A percentile compares a stretch with the other conserved stretches of the same genome.
These are phyloP conservation scores for Hypoxylon subgilvum DNA, from an alignment of 495 filamentous ascomycete genomes.

Conservation along the genomic window DNA sequence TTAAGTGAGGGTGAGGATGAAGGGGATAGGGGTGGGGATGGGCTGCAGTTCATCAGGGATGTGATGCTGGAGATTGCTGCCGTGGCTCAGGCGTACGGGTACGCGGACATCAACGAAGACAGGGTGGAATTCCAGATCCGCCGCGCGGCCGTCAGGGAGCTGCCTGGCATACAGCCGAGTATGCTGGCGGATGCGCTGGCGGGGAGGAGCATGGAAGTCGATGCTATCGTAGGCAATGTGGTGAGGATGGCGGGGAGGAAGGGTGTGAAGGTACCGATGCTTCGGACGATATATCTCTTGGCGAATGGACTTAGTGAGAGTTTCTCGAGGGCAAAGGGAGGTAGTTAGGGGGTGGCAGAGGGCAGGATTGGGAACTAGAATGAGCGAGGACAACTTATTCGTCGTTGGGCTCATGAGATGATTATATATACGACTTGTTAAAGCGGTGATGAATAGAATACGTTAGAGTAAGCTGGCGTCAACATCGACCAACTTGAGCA, in stretches of 20 bases:
- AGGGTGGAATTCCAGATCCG: slow-evolving; percentile 47
- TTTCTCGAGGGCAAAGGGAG: slow-evolving; percentile 19
- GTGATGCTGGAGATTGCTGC: slow-evolving; percentile 60
- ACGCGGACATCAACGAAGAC: slow-evolving; percentile 47
- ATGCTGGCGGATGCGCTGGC: slow-evolving; percentile 56
- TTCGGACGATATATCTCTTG: slow-evolving; percentile 53
- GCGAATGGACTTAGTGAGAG: slow-evolving; percentile 39
- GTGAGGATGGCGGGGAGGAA: slow-evolving; percentile 51
- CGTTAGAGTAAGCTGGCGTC: too few relatives aligned
- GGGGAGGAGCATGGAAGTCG: slow-evolving; percentile 54
- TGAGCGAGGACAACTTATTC: too few relatives aligned
- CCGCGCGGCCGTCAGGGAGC: slow-evolving; percentile 40
- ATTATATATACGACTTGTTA: too few relatives aligned
- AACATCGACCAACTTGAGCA: too few relatives aligned
- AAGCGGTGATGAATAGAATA: too few relatives aligned
- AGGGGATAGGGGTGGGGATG: slow-evolving; percentile 20
- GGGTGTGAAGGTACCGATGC: slow-evolving; percentile 49
- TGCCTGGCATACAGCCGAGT: slow-evolving; percentile 50
- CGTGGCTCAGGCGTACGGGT: slow-evolving; percentile 52
- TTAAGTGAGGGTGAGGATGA: not conserved
- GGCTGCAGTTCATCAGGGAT: slow-evolving; percentile 44
- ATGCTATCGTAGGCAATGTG: slow-evolving; percentile 60
- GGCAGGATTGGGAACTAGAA: not conserved
- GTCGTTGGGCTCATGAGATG: too few relatives aligned
- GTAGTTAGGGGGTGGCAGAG: not conserved